phyloP scores from a whole-genome alignment of 2,329 filamentous ascomycete genomes.

The Xylariaceae sp. region DNA sequence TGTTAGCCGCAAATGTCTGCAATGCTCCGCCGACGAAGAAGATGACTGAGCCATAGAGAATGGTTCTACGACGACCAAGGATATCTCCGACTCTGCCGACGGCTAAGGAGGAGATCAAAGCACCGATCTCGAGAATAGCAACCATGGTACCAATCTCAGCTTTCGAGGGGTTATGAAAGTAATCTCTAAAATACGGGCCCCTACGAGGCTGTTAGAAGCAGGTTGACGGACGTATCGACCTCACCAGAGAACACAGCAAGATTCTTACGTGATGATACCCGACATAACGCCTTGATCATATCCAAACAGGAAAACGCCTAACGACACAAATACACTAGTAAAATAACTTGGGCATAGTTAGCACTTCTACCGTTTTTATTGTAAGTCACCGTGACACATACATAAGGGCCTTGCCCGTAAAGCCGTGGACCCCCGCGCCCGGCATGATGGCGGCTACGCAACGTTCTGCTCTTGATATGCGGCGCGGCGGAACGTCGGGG shows the following conservation, averaged over 20 bases:
- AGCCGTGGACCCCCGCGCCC: conserved; percentile 77
- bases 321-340: conserved; percentile 85
- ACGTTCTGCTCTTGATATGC: conserved; percentile 68
- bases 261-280: conserved; percentile 64
- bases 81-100: conserved; percentile 91
- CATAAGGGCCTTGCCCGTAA: conserved; percentile 94
- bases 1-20: conserved; percentile 78
- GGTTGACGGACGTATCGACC: neutral
- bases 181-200: conserved; percentile 84
- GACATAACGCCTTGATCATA: conserved; percentile 94
- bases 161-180: conserved; percentile 85
- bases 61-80: conserved; percentile 85
- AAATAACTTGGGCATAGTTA: conserved; percentile 69
- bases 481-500: conserved; percentile 66
- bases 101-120: conserved; percentile 83
- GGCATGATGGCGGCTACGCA: conserved; percentile 85
- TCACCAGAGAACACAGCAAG: neutral
- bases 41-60: conserved; percentile 89
- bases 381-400: conserved; percentile 47
- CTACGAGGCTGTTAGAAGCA: conserved; percentile 48
- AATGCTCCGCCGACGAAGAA: conserved; percentile 84
- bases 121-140: conserved; percentile 91
- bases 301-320: conserved; percentile 86
- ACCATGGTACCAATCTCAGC: conserved; percentile 96
- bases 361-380: neutral